These are phyloP conservation scores for Trichosporon asahii DNA, from an alignment of 1,284 basidiomycete genomes.

Conservation along the genomic window DNA sequence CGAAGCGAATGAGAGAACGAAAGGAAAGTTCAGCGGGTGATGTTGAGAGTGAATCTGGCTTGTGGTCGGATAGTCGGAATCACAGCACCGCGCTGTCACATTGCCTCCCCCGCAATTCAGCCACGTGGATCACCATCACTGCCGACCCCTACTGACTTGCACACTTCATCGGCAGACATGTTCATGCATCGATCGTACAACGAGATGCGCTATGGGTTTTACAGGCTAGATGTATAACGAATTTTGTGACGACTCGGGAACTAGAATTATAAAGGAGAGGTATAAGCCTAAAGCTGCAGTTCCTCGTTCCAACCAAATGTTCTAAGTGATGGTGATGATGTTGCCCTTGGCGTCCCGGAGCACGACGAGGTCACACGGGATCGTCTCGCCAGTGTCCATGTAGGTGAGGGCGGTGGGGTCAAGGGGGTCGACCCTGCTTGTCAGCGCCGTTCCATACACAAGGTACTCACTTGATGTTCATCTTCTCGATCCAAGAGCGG, in stretches of 20 bases:
- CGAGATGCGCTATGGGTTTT: constrained; percentile 6
- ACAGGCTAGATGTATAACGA: constrained; percentile 2
- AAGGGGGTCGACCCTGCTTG: constrained; percentile 61
- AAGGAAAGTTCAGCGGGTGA: not conserved
- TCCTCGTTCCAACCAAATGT: not conserved
- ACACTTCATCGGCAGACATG: not conserved
- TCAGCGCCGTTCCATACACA: not conserved
- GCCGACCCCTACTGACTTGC: no score
- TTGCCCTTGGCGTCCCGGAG: constrained; percentile 70
- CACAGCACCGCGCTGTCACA: constrained; percentile 6
- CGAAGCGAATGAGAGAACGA: not conserved
- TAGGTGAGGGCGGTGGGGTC: constrained; percentile 86
- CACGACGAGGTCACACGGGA: constrained; percentile 86
- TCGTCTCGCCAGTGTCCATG: constrained; percentile 89
- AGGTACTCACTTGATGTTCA: constrained; percentile 63
- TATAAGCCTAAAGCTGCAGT: constrained; percentile 37
- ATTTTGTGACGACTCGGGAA: not conserved
- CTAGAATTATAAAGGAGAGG: constrained; percentile 55
- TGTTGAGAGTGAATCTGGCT: not conserved
- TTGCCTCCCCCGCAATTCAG: not conserved
- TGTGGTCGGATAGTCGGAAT: not conserved
- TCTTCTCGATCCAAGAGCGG: constrained; percentile 86
- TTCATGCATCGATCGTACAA: constrained; percentile 3
- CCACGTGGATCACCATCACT: not conserved
- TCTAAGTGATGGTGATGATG: constrained; percentile 75